A percentile compares a stretch with the other conserved stretches of the same genome.
Evolutionary conservation across 2,329 filamentous ascomycete genomes (phyloP).

Genomic region (Pestalotiopsis sp.): DNA sequence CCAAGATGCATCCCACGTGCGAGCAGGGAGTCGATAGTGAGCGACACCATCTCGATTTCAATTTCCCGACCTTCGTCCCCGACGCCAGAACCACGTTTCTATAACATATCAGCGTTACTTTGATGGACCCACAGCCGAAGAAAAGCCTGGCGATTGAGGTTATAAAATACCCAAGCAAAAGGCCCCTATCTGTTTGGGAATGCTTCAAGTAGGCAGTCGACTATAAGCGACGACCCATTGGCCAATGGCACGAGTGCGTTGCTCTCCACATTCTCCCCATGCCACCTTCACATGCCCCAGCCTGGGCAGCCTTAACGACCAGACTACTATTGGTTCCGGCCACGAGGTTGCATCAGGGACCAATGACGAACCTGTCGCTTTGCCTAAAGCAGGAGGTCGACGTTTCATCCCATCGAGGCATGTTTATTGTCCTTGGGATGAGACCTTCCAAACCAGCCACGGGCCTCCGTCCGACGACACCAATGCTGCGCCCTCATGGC

Average conservation of each 20-base stretch:
- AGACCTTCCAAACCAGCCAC: constrained; percentile 6
- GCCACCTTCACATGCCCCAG: background rate
- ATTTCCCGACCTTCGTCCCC: background rate
- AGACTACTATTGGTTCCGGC: background rate
- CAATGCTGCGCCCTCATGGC: background rate
- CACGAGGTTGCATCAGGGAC: constrained; percentile 5
- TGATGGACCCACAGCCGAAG: background rate
- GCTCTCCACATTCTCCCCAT: background rate
- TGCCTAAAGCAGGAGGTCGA: background rate
- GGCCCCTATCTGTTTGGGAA: background rate
- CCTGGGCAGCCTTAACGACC: background rate
- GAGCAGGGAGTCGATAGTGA: background rate
- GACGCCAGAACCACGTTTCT: background rate
- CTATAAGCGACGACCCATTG: background rate
- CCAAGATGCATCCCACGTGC: background rate
- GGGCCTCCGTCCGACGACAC: constrained; percentile 1
- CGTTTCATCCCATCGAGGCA: background rate
- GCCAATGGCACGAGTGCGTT: background rate
- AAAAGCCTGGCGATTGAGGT: background rate
- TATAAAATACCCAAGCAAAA: background rate
- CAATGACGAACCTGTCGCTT: background rate
- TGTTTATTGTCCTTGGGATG: background rate
- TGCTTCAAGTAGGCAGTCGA: constrained; percentile 2
- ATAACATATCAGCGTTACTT: background rate
- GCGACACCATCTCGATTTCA: background rate